A percentile compares a stretch with the other conserved stretches of the same genome.
These are phyloP conservation scores for Clavispora phyllophila DNA, from an alignment of 805 yeast genomes.

Conservation along the genomic window DNA sequence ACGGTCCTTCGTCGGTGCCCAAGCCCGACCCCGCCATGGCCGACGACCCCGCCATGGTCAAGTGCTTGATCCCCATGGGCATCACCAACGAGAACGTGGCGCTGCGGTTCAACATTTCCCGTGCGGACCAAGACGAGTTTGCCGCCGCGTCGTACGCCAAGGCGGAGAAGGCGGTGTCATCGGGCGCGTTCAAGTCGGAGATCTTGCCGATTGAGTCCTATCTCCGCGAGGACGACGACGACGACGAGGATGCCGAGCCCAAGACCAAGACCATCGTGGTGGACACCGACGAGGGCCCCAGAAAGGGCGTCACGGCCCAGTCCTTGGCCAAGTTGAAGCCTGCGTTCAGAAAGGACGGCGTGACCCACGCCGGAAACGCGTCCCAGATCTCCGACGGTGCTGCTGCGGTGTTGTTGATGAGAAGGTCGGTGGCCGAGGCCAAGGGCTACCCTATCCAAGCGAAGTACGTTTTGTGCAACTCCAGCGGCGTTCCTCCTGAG, in stretches of 20 bases:
- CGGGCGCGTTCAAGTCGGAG: conserved; percentile 81
- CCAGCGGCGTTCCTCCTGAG: conserved; percentile 94
- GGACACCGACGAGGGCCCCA: conserved; percentile 83
- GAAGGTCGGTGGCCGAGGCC: conserved; percentile 78
- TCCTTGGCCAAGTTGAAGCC: conserved; percentile 74
- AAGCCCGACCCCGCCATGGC: conserved; percentile 30
- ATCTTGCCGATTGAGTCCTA: conserved; percentile 75
- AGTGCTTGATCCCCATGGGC: conserved; percentile 94
- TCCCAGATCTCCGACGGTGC: conserved; percentile 97
- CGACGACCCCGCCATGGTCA: conserved; percentile 39
- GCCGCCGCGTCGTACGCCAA: conserved; percentile 83
- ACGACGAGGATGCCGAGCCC: conserved; percentile 50
- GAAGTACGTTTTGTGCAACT: conserved; percentile 71
- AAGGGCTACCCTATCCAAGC: conserved; percentile 70
- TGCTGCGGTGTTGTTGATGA: conserved; percentile 79
- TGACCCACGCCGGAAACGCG: conserved; percentile 94
- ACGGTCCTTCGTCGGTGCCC: conserved; percentile 75
- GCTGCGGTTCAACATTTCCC: conserved; percentile 52
- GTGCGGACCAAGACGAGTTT: conserved; percentile 78
- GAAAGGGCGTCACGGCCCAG: conserved; percentile 77
- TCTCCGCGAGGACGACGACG: conserved; percentile 47
- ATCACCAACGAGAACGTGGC: conserved; percentile 92
- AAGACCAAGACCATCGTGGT: conserved; percentile 41
- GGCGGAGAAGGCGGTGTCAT: conserved; percentile 69
- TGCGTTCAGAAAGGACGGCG: conserved; percentile 79